Percentiles rank a stretch among this genome's conserved stretches.
Evolutionary conservation across 1,284 basidiomycete genomes (phyloP).

Genomic region (Austroboletus niveus): DNA sequence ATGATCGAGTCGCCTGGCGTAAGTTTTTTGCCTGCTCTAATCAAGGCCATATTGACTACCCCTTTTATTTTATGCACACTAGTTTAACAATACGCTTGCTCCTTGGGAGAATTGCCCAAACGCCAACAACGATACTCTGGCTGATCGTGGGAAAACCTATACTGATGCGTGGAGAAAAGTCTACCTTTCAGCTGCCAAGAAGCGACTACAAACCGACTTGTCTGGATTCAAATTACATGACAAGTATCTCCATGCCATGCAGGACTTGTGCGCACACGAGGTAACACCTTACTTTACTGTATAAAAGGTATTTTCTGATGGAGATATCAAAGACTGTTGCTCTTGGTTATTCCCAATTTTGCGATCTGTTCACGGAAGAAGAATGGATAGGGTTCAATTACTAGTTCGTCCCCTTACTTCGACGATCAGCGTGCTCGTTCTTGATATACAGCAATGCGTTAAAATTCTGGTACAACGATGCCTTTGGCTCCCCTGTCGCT

Average conservation of each 20-base stretch:
- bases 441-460: conserved; percentile 11
- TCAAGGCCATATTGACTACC: not conserved
- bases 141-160: conserved; percentile 53
- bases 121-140: conserved; percentile 44
- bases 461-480: conserved; percentile 66
- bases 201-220: no score
- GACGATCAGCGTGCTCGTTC: not conserved
- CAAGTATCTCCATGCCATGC: conserved; percentile 61
- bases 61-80: no score
- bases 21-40: conserved; percentile 20
- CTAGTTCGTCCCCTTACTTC: conserved; percentile 45
- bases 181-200: conserved; percentile 64
- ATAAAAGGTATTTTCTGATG: not conserved
- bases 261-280: conserved; percentile 85
- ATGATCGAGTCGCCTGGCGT: conserved; percentile 72
- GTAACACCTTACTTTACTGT: conserved; percentile 32
- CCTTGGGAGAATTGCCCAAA: conserved; percentile 49
- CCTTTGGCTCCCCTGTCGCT: conserved; percentile 74
- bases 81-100: conserved; percentile 34
- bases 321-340: conserved; percentile 68
- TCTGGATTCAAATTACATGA: no score
- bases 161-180: conserved; percentile 62
- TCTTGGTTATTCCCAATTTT: conserved; percentile 88
- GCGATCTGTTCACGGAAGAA: conserved; percentile 82
- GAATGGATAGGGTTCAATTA: conserved; percentile 92